Conservation (phyloP, 2,329 filamentous ascomycete genomes). For the Neofusicoccum cordaticola region DNA sequence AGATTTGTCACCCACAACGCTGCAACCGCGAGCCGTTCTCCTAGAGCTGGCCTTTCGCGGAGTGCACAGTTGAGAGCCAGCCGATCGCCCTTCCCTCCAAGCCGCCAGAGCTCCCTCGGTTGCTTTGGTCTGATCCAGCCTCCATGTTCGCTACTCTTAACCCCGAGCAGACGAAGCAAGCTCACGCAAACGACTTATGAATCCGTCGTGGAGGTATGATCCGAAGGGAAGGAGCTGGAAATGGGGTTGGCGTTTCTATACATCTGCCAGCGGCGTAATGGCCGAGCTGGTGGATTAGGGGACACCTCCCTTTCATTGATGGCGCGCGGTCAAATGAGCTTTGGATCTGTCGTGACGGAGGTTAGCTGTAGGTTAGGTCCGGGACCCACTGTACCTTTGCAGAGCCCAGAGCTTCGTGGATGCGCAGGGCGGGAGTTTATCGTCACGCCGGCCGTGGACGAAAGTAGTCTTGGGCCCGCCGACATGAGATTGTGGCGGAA, state of each 20-base stretch:
- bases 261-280: not conserved
- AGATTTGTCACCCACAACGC: not conserved
- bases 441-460: no score
- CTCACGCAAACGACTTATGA: not conserved
- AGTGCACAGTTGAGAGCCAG: not conserved
- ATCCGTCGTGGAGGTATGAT: not conserved
- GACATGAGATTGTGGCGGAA: not conserved
- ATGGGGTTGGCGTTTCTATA: no score
- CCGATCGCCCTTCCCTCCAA: not conserved
- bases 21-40: not conserved
- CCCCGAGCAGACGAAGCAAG: no score
- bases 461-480: no score
- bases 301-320: not conserved
- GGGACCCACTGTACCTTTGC: not conserved
- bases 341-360: not conserved
- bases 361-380: not conserved
- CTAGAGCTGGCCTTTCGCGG: not conserved
- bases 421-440: not conserved
- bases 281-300: not conserved
- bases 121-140: not conserved
- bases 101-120: not conserved
- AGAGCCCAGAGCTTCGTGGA: not conserved
- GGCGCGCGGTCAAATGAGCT: not conserved
- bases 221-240: not conserved
- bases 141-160: not conserved